These are phyloP conservation scores for Calocybe gangraenosa DNA, from an alignment of 768 basidiomycete species.

Conservation along the genomic window DNA sequence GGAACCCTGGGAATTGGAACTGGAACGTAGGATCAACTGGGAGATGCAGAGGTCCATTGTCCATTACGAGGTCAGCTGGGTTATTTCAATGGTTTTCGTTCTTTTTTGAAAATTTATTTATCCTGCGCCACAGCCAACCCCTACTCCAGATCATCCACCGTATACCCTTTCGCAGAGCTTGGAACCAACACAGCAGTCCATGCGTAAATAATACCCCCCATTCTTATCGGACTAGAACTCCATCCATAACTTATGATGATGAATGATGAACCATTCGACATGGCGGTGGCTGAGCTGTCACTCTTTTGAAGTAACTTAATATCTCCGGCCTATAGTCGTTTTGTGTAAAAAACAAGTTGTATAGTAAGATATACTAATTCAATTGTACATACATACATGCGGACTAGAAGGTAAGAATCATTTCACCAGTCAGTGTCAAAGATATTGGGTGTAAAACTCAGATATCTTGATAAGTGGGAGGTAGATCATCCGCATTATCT, in stretches of 20 bases:
- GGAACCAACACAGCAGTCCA: background rate
- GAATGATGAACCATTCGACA: background rate
- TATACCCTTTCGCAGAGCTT: conserved; percentile 6
- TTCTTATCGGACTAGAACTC: too few relatives aligned
- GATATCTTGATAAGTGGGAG: conserved; percentile 41
- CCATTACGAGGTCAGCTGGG: conserved; percentile 9
- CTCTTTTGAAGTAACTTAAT: conserved; percentile 1
- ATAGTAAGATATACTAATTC: conserved; percentile 10
- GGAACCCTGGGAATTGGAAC: conserved; percentile 14
- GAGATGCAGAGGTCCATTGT: conserved; percentile 10
- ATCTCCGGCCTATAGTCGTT: background rate
- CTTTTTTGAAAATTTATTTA: background rate
- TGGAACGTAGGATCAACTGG: conserved; percentile 11
- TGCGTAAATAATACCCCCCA: too few relatives aligned
- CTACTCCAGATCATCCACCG: conserved; percentile 5
- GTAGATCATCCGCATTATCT: conserved; percentile 40
- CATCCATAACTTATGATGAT: background rate
- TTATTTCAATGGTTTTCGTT: background rate
- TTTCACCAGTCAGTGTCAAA: background rate
- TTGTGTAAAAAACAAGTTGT: conserved; percentile 11
- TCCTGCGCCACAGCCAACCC: conserved; percentile 14
- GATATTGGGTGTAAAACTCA: conserved; percentile 8
- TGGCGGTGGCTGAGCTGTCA: background rate
- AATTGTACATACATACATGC: conserved; percentile 6
- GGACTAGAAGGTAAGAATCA: background rate